Percentiles rank a stretch among this genome's conserved stretches.
Conservation (phyloP, 1,284 basidiomycete genomes). For the Mycosarcoma mackinlayi region DNA sequence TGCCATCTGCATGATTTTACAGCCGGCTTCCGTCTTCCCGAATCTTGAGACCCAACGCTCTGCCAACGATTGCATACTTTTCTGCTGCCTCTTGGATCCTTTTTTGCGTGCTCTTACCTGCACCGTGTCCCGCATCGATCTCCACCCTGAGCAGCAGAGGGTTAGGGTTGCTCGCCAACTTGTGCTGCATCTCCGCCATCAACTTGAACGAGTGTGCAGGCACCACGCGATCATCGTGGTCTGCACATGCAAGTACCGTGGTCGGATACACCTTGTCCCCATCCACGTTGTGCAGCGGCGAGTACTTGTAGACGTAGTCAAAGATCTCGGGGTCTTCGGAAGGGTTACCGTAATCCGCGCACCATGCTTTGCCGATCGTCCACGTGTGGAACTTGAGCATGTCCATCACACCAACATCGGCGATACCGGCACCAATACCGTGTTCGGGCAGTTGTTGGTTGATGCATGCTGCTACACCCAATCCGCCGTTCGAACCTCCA, state of each 20-base stretch:
- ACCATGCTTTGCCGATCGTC: constrained; percentile 78
- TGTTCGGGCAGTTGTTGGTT: constrained; percentile 82
- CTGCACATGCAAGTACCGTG: constrained; percentile 60
- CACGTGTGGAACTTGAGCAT: constrained; percentile 72
- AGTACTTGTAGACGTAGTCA: constrained; percentile 63
- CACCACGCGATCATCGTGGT: constrained; percentile 66
- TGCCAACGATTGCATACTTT: constrained; percentile 60
- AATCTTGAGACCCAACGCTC: constrained; percentile 59
- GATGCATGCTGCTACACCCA: constrained; percentile 81
- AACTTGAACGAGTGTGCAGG: constrained; percentile 66
- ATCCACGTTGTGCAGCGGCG: constrained; percentile 65
- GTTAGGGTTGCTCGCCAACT: constrained; percentile 58
- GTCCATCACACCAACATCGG: constrained; percentile 75
- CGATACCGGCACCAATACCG: constrained; percentile 74
- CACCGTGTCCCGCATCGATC: constrained; percentile 66
- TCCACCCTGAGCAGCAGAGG: constrained; percentile 64
- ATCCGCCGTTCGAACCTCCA: constrained; percentile 71
- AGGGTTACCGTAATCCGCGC: constrained; percentile 83
- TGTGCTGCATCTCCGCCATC: constrained; percentile 66
- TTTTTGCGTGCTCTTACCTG: constrained; percentile 64
- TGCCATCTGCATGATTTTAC: no score
- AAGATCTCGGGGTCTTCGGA: constrained; percentile 69
- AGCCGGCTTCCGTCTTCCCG: constrained; percentile 14
- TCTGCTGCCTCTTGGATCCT: constrained; percentile 60
- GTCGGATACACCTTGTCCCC: constrained; percentile 60